Percentiles rank a stretch among this genome's conserved stretches.
These are phyloP conservation scores for Alternaria tenuissima DNA, from an alignment of 2,329 filamentous ascomycete species.

Conservation along the genomic window DNA sequence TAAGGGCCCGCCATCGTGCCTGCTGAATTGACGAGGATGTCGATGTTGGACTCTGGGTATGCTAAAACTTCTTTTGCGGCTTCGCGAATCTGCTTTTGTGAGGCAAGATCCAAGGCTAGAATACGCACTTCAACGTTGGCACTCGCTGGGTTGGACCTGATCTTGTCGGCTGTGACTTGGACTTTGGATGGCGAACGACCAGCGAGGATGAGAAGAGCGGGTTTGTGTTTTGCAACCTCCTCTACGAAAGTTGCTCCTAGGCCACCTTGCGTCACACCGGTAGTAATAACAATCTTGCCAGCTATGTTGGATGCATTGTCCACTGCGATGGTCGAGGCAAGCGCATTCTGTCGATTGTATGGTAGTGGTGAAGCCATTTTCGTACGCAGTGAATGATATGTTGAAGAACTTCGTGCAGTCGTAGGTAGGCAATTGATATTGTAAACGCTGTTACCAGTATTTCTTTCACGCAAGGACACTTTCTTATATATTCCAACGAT, in stretches of 20 bases:
- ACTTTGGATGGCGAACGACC: slow-evolving; percentile 56
- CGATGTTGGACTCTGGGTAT: slow-evolving; percentile 45
- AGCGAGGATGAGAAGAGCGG: slow-evolving; percentile 41
- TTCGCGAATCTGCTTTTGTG: slow-evolving; percentile 44
- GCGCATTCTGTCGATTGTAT: slow-evolving; percentile 33
- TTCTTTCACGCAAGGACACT: background rate
- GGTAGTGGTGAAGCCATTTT: slow-evolving; percentile 24
- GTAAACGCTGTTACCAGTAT: background rate
- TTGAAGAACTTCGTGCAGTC: background rate
- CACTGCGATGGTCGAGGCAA: slow-evolving; percentile 49
- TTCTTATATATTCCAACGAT: background rate
- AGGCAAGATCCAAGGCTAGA: slow-evolving; percentile 48
- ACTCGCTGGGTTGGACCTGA: slow-evolving; percentile 39
- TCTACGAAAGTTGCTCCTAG: slow-evolving; percentile 39
- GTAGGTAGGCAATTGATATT: background rate
- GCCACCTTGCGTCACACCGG: slow-evolving; percentile 41
- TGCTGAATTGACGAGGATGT: slow-evolving; percentile 56
- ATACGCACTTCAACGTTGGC: slow-evolving; percentile 47
- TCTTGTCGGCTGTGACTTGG: slow-evolving; percentile 49
- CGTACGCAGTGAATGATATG: background rate
- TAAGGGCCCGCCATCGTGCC: slow-evolving; percentile 48
- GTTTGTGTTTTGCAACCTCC: slow-evolving; percentile 39
- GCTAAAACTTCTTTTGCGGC: slow-evolving; percentile 45
- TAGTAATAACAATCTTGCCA: slow-evolving; percentile 54
- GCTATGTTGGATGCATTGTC: slow-evolving; percentile 55